phyloP scores from a whole-genome alignment of 1,139 yeast genomes.

The Hansenula sp. region DNA sequence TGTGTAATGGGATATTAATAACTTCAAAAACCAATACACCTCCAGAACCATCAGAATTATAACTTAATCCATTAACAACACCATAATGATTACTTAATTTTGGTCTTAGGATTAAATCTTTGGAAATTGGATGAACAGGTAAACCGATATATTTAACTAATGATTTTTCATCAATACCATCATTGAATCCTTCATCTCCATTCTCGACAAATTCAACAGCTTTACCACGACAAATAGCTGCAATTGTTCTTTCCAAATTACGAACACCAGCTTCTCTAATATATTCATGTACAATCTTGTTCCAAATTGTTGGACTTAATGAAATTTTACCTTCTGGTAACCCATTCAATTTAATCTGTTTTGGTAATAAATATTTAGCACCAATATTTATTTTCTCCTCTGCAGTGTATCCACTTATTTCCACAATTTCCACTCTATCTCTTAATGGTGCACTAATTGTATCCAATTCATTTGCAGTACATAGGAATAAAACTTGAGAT shows the following conservation, averaged over 20 bases:
- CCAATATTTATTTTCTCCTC: constrained; percentile 79
- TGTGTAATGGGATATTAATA: constrained; percentile 48
- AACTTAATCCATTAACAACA: constrained; percentile 86
- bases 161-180: constrained; percentile 38
- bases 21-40: constrained; percentile 80
- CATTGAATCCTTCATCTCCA: constrained; percentile 27
- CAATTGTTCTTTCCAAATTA: constrained; percentile 66
- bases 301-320: constrained; percentile 48
- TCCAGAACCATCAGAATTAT: constrained; percentile 86
- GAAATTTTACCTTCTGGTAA: constrained; percentile 40
- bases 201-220: constrained; percentile 69
- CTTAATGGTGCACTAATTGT: constrained; percentile 74
- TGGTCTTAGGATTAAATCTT: constrained; percentile 23
- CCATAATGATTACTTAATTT: constrained; percentile 49
- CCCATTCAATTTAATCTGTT: constrained; percentile 72
- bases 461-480: constrained; percentile 85
- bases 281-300: constrained; percentile 60
- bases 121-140: constrained; percentile 36
- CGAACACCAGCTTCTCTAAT: constrained; percentile 90
- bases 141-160: constrained; percentile 50
- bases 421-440: constrained; percentile 84
- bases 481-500: constrained; percentile 78
- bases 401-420: constrained; percentile 76
- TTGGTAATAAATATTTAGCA: constrained; percentile 65
- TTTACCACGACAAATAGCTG: constrained; percentile 72